Evolutionary conservation across 345 rosid genomes (phyloP).

Genomic region (Syzygium aromaticum): DNA sequence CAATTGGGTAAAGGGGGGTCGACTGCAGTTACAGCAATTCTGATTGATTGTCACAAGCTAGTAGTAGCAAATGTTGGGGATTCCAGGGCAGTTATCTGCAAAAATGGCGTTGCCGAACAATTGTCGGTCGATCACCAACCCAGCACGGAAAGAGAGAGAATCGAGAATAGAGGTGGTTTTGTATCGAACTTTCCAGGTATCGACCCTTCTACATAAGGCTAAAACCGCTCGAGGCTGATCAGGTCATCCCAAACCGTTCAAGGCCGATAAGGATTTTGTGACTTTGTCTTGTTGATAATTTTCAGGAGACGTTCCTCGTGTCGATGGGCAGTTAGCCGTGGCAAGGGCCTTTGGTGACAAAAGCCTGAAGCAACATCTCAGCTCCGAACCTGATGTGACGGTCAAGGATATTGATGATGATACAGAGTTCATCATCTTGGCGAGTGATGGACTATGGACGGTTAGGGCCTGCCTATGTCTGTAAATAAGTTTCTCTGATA

Average conservation of each 20-base stretch:
- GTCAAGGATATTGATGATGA: constrained; percentile 48
- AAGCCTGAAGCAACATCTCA: constrained; percentile 77
- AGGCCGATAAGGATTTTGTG: background rate
- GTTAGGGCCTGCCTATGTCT: constrained; percentile 17
- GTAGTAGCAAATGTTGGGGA: constrained; percentile 93
- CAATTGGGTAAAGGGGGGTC: constrained; percentile 90
- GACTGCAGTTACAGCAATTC: constrained; percentile 86
- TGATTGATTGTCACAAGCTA: constrained; percentile 62
- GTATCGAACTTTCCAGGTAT: constrained; percentile 85
- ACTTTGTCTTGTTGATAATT: background rate
- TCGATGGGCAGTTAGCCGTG: constrained; percentile 93
- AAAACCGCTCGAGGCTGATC: background rate
- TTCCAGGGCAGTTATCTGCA: constrained; percentile 81
- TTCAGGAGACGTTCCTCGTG: constrained; percentile 88
- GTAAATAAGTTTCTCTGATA: background rate
- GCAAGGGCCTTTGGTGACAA: constrained; percentile 95
- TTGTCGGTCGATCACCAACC: constrained; percentile 93
- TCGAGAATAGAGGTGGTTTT: constrained; percentile 83
- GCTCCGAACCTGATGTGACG: constrained; percentile 73
- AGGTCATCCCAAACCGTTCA: background rate
- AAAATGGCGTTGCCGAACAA: constrained; percentile 59
- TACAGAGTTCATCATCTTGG: constrained; percentile 62
- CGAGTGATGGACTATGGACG: constrained; percentile 97
- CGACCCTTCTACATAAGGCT: background rate
- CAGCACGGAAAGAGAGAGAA: constrained; percentile 44